Percentiles rank a stretch among this genome's conserved stretches.
These are phyloP conservation scores for Metarhizium anisopliae DNA, from an alignment of 2,329 filamentous ascomycete species.

Conservation along the genomic window DNA sequence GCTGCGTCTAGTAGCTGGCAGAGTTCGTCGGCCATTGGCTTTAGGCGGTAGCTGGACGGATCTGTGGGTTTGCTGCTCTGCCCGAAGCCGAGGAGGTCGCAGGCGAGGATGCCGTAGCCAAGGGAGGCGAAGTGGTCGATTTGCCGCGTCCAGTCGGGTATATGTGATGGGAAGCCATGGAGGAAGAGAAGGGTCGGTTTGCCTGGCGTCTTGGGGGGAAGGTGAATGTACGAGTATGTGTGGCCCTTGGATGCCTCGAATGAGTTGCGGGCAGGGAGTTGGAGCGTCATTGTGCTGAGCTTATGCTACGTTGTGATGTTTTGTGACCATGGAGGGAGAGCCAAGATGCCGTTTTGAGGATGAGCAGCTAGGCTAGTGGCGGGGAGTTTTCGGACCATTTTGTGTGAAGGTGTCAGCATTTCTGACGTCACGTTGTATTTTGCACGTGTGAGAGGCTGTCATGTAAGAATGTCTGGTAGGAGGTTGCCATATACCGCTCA, in stretches of 20 bases:
- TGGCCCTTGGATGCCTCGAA: conserved; percentile 12
- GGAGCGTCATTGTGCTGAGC: conserved; percentile 4
- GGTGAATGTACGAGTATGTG: conserved; percentile 22
- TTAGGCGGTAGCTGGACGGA: conserved; percentile 20
- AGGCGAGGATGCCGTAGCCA: conserved; percentile 34
- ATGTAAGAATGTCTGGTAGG: no score
- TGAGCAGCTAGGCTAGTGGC: not conserved
- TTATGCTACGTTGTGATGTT: no score
- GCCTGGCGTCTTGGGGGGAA: conserved; percentile 7
- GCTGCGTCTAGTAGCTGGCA: conserved; percentile 22
- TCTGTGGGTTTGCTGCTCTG: conserved; percentile 21
- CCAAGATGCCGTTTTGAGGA: no score
- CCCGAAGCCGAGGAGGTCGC: conserved; percentile 32
- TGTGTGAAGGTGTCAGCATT: not conserved
- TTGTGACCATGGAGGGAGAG: no score
- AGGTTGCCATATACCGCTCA: no score
- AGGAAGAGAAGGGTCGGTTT: conserved; percentile 33
- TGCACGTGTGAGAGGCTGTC: no score
- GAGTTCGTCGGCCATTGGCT: conserved; percentile 23
- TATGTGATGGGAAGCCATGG: conserved; percentile 39
- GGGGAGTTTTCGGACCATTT: conserved; percentile 16
- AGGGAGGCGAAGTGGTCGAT: conserved; percentile 24
- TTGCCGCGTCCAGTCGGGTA: conserved; percentile 33
- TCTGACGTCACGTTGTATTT: no score
- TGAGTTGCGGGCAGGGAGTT: not conserved